phyloP scores from a whole-genome alignment of 2,329 filamentous ascomycete species.

The Xylaria multiplex region DNA sequence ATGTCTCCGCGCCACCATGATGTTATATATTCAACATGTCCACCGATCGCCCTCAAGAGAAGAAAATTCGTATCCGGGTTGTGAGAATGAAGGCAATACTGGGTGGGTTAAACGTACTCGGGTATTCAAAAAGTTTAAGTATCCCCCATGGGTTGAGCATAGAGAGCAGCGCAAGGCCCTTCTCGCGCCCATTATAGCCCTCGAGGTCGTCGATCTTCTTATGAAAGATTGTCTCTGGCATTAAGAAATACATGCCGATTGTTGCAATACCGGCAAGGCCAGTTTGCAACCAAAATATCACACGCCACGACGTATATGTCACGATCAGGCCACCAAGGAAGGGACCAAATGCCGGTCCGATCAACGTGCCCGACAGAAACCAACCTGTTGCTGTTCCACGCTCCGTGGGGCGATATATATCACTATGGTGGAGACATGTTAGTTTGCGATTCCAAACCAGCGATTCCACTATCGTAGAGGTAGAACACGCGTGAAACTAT shows the following conservation, averaged over 20 bases:
- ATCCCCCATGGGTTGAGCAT: constrained; percentile 76
- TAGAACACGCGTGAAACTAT: neutral
- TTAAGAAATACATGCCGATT: constrained; percentile 69
- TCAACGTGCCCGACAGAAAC: constrained; percentile 76
- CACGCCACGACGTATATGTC: constrained; percentile 76
- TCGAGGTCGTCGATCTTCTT: constrained; percentile 70
- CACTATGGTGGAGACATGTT: constrained; percentile 49
- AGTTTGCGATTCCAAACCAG: constrained; percentile 16
- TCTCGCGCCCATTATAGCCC: constrained; percentile 61
- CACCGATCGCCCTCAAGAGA: neutral
- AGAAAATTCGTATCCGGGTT: neutral
- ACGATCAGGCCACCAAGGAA: constrained; percentile 81
- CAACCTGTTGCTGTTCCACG: constrained; percentile 78
- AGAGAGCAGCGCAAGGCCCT: constrained; percentile 64
- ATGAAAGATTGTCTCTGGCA: constrained; percentile 78
- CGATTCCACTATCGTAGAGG: neutral
- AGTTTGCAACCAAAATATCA: constrained; percentile 81
- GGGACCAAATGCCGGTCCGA: constrained; percentile 75
- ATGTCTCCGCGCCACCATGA: neutral
- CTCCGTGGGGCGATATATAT: constrained; percentile 72
- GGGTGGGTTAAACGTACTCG: constrained; percentile 53
- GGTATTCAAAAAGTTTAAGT: constrained; percentile 71
- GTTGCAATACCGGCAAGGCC: constrained; percentile 70
- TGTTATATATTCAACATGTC: neutral
- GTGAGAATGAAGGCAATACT: neutral